These are phyloP conservation scores for Passalora sequoiae DNA, from an alignment of 2,329 filamentous ascomycete species.

Conservation along the genomic window DNA sequence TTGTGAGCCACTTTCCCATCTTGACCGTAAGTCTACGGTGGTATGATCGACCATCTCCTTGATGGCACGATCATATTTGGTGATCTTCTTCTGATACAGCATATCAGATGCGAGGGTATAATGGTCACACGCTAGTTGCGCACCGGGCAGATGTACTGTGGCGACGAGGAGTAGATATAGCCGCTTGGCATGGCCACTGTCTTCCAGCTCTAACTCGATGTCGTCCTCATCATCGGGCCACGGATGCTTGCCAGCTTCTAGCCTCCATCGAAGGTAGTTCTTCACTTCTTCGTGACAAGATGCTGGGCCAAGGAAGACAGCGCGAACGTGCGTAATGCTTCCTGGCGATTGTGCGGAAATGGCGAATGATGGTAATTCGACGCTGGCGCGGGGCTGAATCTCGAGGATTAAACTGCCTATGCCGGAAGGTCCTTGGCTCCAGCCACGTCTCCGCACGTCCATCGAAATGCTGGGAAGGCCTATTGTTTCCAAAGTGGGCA, in stretches of 20 bases:
- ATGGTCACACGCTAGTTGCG: constrained; percentile 32
- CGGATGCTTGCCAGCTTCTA: neutral
- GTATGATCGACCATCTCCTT: constrained; percentile 41
- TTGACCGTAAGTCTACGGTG: constrained; percentile 40
- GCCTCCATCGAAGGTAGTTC: constrained; percentile 6
- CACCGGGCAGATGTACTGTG: constrained; percentile 27
- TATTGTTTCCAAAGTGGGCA: constrained; percentile 49
- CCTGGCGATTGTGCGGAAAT: neutral
- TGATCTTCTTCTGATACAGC: constrained; percentile 41
- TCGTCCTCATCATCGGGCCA: constrained; percentile 5
- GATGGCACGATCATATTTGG: constrained; percentile 12
- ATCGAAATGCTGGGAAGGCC: constrained; percentile 46
- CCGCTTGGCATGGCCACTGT: constrained; percentile 22
- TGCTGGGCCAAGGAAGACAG: constrained; percentile 37
- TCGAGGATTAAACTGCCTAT: constrained; percentile 49
- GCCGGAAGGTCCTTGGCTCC: constrained; percentile 44
- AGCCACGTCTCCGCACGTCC: constrained; percentile 48
- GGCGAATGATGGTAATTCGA: constrained; percentile 31
- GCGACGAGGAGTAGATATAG: constrained; percentile 55
- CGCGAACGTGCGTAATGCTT: constrained; percentile 23
- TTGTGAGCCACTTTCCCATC: constrained; percentile 45
- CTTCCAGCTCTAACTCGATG: constrained; percentile 19
- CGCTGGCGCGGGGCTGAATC: constrained; percentile 41
- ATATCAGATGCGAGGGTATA: constrained; percentile 50
- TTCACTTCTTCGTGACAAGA: constrained; percentile 29